Evolutionary conservation across 306 rosid genomes (phyloP).

Genomic region (Oxytropis ochrocephala): DNA sequence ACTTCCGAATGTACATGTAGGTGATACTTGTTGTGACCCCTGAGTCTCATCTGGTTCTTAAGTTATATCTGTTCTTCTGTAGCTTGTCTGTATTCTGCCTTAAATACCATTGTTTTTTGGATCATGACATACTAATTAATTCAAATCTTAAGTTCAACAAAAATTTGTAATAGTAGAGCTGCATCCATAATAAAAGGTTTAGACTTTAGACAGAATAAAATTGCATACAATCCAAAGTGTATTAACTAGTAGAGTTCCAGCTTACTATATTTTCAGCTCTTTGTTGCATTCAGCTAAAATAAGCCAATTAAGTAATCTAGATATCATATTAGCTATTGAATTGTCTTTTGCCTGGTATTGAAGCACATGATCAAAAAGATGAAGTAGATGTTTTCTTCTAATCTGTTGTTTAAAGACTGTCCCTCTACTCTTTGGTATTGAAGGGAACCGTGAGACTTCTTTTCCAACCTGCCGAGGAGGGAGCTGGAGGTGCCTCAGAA

Average conservation of each 20-base stretch:
- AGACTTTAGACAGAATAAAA: neutral
- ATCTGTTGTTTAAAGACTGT: neutral
- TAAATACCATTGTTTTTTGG: no score
- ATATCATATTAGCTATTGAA: neutral
- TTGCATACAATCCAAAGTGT: no score
- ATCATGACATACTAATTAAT: no score
- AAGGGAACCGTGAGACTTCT: slow-evolving; percentile 73
- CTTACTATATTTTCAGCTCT: neutral
- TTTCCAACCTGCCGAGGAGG: slow-evolving; percentile 85
- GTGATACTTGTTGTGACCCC: no score
- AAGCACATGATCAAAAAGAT: neutral
- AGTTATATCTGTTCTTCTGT: no score
- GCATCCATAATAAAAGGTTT: neutral
- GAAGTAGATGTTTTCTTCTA: neutral
- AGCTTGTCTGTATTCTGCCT: no score
- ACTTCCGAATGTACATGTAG: no score
- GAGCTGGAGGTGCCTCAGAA: slow-evolving; percentile 46
- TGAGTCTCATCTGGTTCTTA: no score
- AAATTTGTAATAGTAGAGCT: neutral
- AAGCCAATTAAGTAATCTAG: neutral
- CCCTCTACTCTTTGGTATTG: slow-evolving; percentile 1
- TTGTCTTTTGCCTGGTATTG: neutral
- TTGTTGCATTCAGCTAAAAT: neutral
- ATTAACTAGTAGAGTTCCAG: neutral
- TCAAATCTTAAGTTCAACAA: no score